Base-by-base conservation (phyloP, 2,329 filamentous ascomycete genomes). In the Penicillium sp. region DNA sequence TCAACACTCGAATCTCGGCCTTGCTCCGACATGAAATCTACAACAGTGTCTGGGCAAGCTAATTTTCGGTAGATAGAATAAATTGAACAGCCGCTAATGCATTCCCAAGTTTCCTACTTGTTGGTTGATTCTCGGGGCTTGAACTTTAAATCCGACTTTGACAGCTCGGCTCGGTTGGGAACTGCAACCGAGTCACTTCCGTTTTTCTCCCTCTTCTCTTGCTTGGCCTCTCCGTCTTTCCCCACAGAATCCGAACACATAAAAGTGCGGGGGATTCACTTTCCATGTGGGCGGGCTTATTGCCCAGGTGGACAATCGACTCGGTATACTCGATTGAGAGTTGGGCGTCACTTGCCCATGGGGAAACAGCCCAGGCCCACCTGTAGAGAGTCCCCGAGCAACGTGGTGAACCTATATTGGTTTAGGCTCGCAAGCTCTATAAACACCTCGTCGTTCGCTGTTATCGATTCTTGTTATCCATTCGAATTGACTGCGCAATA, bases 201-300 rank as follows among this genome's bases (percentile, higher is more conserved):
- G 9, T 15, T 28, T 17, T 28, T 24, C 15, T 1, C 22, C 22
- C 17, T 35, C 33, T 9, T 30, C 33, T 40, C 3, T 13, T 26
- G 9, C 10, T 22, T n/a, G 7, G 28, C 35, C 13, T n/a, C 24
- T 15, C 51, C 35, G 10, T 4, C 17, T 35, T 35, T 40, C 51
- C 51, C 51, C 51, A 54, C 51, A 30, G 24, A 37, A 28, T 17
- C 51, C 37, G 51, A 54, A 13, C 9, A 0, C 17, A 26, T 10
- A 42, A 54, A 54, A 54, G 35, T 54, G 51, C 51, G 51, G 51
- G 51, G 51, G 51, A 30, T 42, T 54, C 19, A 26, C 51, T 54
- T 54, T 42, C 51, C 51, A 38, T 54, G 51, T 54, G 51, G 51
- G 51, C 51, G 35, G 35, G 51, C 51, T 24, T 30, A 19, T 40